A percentile compares a stretch with the other conserved stretches of the same genome.
phyloP scores from a whole-genome alignment of 2,329 filamentous ascomycete genomes.

The Fusarium euwallaceae region DNA sequence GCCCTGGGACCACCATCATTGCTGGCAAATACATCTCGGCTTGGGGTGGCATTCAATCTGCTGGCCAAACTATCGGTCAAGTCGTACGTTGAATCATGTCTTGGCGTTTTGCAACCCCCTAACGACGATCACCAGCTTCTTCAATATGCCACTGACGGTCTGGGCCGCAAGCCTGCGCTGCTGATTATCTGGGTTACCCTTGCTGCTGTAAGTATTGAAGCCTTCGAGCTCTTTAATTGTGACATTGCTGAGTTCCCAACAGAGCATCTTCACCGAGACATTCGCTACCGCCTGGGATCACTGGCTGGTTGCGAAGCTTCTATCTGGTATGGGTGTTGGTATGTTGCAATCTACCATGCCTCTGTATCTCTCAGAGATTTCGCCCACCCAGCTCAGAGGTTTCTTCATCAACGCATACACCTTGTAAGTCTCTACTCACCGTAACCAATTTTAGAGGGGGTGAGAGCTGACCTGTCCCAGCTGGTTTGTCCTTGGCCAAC shows the following conservation, averaged over 20 bases:
- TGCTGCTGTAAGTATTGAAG: conserved; percentile 11
- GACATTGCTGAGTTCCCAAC: neutral
- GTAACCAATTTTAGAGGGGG: accelerated
- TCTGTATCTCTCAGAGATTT: conserved; percentile 31
- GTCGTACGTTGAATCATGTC: conserved; percentile 41
- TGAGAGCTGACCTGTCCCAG: neutral
- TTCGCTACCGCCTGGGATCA: conserved; percentile 27
- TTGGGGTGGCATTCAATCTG: conserved; percentile 56
- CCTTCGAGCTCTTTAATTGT: neutral
- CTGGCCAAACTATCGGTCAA: conserved; percentile 55
- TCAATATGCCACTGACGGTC: conserved; percentile 24
- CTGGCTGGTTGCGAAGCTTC: conserved; percentile 32
- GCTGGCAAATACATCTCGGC: conserved; percentile 53
- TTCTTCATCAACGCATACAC: conserved; percentile 31
- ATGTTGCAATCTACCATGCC: conserved; percentile 31
- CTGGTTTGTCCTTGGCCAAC: conserved; percentile 30
- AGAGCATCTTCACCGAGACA: conserved; percentile 29
- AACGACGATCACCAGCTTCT: conserved; percentile 8
- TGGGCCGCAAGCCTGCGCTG: conserved; percentile 26
- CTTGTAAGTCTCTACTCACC: conserved; percentile 8
- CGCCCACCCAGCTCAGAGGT: conserved; percentile 29
- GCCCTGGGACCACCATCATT: conserved; percentile 49
- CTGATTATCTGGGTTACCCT: conserved; percentile 25
- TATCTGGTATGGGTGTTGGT: conserved; percentile 33
- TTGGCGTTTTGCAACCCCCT: neutral